A percentile compares a stretch with the other conserved stretches of the same genome.
Conservation (phyloP, 2,329 filamentous ascomycete genomes). For the Geoglossum cookeanum region DNA sequence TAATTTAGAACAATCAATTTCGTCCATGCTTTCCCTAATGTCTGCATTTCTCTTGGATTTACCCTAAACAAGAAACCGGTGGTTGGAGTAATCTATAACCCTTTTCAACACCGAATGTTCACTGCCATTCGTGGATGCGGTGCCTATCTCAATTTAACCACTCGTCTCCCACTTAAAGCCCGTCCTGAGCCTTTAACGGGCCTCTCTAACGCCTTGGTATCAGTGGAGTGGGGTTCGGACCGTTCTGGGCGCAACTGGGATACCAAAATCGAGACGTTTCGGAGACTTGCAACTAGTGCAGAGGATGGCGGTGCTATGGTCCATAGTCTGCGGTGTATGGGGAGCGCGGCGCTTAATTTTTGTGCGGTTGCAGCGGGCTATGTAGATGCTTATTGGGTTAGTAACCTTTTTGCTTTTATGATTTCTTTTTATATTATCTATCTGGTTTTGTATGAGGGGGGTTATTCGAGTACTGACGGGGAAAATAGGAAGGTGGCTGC, state of each 20-base stretch:
- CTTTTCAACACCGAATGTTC: conserved; percentile 50
- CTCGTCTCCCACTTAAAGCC: conserved; percentile 26
- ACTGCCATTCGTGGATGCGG: conserved; percentile 49
- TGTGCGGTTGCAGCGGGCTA: conserved; percentile 52
- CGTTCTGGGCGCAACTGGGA: conserved; percentile 52
- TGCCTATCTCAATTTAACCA: conserved; percentile 31
- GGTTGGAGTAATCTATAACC: conserved; percentile 66
- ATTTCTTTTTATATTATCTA: not conserved
- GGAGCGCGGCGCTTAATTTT: conserved; percentile 57
- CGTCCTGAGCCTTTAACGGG: conserved; percentile 36
- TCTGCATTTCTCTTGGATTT: conserved; percentile 60
- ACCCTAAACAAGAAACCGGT: conserved; percentile 40
- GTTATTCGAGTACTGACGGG: not conserved
- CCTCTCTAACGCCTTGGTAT: conserved; percentile 45
- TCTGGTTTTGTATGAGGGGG: not conserved
- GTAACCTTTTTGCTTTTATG: not conserved
- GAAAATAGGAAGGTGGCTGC: conserved; percentile 44
- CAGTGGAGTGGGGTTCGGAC: conserved; percentile 54
- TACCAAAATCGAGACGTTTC: conserved; percentile 48
- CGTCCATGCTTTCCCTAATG: conserved; percentile 54
- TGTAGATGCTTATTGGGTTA: conserved; percentile 50
- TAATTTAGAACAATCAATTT: conserved; percentile 43
- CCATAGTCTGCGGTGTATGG: conserved; percentile 50
- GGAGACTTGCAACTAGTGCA: conserved; percentile 33
- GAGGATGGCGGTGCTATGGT: conserved; percentile 56